Evolutionary conservation across 345 rosid species (phyloP).

Genomic region (Moringa oleifera): DNA sequence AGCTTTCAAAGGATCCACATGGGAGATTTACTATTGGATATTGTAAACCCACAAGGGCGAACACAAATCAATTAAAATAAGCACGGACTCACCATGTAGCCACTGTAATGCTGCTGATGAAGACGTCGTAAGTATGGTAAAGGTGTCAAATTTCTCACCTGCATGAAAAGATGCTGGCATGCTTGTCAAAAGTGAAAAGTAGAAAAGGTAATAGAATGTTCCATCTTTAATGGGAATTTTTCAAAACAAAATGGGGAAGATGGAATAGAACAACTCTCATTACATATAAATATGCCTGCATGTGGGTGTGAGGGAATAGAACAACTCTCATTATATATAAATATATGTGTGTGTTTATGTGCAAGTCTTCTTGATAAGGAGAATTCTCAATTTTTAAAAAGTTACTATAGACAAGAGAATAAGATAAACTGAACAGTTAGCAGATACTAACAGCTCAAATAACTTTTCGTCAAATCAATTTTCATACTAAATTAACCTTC

Average conservation of each 20-base stretch:
- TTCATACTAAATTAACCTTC: neutral
- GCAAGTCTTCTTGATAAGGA: too few relatives aligned
- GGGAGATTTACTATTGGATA: neutral
- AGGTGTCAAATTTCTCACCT: slow-evolving; percentile 76
- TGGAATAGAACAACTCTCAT: too few relatives aligned
- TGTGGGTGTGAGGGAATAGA: too few relatives aligned
- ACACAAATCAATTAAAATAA: neutral
- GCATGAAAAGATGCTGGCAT: slow-evolving; percentile 15
- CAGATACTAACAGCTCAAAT: neutral
- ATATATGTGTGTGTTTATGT: too few relatives aligned
- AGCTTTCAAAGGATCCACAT: neutral
- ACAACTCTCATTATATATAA: too few relatives aligned
- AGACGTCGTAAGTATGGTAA: slow-evolving; percentile 71
- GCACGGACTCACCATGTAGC: slow-evolving; percentile 75
- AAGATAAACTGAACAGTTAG: neutral
- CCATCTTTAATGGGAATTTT: too few relatives aligned
- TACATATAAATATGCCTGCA: too few relatives aligned
- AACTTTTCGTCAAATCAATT: neutral
- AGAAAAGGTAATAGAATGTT: too few relatives aligned
- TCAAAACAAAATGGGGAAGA: too few relatives aligned
- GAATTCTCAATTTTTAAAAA: too few relatives aligned
- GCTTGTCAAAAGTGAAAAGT: neutral
- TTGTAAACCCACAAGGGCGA: neutral
- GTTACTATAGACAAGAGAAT: too few relatives aligned
- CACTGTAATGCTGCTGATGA: slow-evolving; percentile 63